A percentile compares a stretch with the other conserved stretches of the same genome.
Evolutionary conservation across 2,329 filamentous ascomycete species (phyloP).

Genomic region (Verticillium tricorpus): DNA sequence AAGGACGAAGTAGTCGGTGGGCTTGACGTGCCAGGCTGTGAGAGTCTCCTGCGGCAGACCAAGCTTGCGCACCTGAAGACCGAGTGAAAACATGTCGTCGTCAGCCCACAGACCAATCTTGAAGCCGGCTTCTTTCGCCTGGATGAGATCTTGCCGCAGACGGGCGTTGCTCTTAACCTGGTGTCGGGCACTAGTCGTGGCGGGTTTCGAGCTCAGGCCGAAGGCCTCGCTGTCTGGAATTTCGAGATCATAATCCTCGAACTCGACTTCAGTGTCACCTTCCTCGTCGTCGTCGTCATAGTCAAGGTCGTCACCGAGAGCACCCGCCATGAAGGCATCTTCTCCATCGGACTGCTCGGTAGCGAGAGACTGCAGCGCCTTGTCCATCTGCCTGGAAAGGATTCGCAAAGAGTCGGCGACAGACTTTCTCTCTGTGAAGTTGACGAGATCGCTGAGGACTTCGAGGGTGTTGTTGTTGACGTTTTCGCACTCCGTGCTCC

Average conservation of each 20-base stretch:
- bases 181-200: conserved; percentile 22
- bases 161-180: conserved; percentile 18
- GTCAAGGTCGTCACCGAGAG: conserved; percentile 28
- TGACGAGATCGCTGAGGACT: conserved; percentile 39
- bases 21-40: conserved; percentile 69
- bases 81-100: conserved; percentile 57
- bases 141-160: conserved; percentile 50
- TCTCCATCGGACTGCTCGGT: conserved; percentile 28
- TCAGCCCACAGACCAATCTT: conserved; percentile 59
- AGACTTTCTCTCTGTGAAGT: conserved; percentile 35
- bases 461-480: conserved; percentile 20
- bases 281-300: conserved; percentile 29
- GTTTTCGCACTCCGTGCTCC: conserved; percentile 36
- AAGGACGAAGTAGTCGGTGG: conserved; percentile 67
- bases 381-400: conserved; percentile 19
- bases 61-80: conserved; percentile 65
- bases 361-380: conserved; percentile 14
- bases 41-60: conserved; percentile 70
- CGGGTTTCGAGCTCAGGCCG: not conserved
- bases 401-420: conserved; percentile 31
- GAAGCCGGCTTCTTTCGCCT: conserved; percentile 62
- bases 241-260: conserved; percentile 27
- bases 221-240: conserved; percentile 25
- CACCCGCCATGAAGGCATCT: conserved; percentile 17
- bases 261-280: conserved; percentile 19